phyloP scores from a whole-genome alignment of 2,329 filamentous ascomycete genomes.

The Venturia asperata region DNA sequence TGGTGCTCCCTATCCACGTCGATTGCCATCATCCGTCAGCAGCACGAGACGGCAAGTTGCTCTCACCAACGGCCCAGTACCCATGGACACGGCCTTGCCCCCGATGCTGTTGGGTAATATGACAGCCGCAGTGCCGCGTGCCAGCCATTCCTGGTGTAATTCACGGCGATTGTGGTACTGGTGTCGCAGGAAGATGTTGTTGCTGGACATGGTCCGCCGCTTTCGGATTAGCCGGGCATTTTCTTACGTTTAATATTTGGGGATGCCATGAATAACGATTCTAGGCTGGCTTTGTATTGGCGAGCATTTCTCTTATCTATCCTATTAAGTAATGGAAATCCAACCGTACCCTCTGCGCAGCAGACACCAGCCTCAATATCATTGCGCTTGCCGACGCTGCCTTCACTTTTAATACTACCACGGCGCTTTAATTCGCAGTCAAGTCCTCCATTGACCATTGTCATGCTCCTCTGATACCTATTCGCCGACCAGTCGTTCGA shows the following conservation, averaged over 20 bases:
- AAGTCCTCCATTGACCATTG: background rate
- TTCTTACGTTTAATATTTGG: slow-evolving; percentile 10
- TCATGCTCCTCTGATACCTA: background rate
- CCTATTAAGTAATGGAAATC: slow-evolving; percentile 4
- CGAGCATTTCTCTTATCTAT: slow-evolving; percentile 9
- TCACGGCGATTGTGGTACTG: background rate
- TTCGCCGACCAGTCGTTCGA: background rate
- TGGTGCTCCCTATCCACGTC: background rate
- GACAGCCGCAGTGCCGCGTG: background rate
- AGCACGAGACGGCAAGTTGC: background rate
- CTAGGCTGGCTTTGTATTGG: background rate
- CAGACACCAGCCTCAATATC: slow-evolving; percentile 10
- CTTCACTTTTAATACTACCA: background rate
- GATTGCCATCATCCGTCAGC: background rate
- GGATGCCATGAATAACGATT: slow-evolving; percentile 4
- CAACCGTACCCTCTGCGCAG: slow-evolving; percentile 4
- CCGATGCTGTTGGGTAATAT: background rate
- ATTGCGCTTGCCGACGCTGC: background rate
- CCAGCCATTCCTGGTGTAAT: background rate
- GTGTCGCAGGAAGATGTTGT: slow-evolving; percentile 1
- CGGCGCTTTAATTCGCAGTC: background rate
- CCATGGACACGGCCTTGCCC: background rate
- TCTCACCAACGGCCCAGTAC: background rate
- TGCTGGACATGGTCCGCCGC: background rate
- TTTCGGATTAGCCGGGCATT: background rate